Conservation (phyloP, 352 stramenopile genomes). For the Globisporangium nunn region DNA sequence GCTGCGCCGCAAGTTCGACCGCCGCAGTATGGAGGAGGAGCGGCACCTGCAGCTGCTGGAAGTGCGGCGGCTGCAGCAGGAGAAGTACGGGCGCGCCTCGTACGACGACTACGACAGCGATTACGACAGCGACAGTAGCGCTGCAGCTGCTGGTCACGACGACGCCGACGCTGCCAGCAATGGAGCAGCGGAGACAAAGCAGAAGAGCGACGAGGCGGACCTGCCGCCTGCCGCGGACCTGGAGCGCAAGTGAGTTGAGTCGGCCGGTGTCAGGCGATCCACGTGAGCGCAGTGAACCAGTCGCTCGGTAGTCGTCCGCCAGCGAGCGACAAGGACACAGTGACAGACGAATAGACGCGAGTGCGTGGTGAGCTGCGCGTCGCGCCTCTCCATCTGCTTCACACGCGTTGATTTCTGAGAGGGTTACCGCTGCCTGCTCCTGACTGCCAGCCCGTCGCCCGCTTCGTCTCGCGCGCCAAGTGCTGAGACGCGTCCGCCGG, state of each 20-base stretch:
- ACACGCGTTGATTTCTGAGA: background rate
- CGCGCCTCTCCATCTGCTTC: background rate
- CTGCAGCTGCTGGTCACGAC: background rate
- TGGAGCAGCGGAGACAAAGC: background rate
- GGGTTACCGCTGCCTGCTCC: background rate
- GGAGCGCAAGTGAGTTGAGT: background rate
- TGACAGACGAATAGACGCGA: background rate
- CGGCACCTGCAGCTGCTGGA: slow-evolving; percentile 63
- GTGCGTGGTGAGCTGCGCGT: background rate
- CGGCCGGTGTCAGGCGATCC: background rate
- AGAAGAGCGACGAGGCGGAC: background rate
- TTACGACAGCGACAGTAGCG: slow-evolving; percentile 13
- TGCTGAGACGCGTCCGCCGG: background rate
- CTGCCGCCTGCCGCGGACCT: background rate
- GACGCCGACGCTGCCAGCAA: background rate
- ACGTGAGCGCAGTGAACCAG: background rate
- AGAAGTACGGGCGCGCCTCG: slow-evolving; percentile 40
- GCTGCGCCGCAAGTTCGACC: slow-evolving; percentile 35
- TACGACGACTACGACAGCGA: slow-evolving; percentile 53
- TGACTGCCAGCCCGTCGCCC: too few species aligned
- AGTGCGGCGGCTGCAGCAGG: slow-evolving; percentile 64
- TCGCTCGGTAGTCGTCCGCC: background rate
- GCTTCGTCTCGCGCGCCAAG: too few species aligned
- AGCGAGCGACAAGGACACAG: background rate
- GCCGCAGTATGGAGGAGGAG: slow-evolving; percentile 19